Base-by-base conservation (phyloP, 2,329 filamentous ascomycete genomes). In the Fusarium poae region DNA sequence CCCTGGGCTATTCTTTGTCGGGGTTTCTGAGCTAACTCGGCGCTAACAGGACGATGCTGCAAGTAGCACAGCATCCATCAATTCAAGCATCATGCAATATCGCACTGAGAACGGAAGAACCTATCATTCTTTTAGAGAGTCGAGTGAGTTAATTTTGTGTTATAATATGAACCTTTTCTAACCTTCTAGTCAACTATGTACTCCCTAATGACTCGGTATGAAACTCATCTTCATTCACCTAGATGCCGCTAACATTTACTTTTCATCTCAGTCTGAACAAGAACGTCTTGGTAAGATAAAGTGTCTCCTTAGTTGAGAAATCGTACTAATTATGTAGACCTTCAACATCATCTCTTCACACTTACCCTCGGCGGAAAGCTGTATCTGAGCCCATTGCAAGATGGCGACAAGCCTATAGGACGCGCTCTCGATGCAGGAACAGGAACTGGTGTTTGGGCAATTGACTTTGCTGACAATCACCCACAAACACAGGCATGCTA, bases 361-460 rank as follows among this genome's bases (percentile, higher is more conserved):
- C 64, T 81, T 15, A 80, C 78, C 0, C 70, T 79, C 18, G 73
- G 75, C 1, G 72, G 74, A 13, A 76, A 75, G 42, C 71, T 80
- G 0, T 75, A 68, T 37, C 40, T 74, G 0, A 70, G 68, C 3
- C 80, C 80, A 0, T 68, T 5, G 70, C 59, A 9, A 60, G 57
- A 39, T 7, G 16, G 20, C 13, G 61, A 74, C 6, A 72, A 50
- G 16, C 71, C 68, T 2, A 46, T 77, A 13, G 50, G 62, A 8
- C 76, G 74, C 6, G 75, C 81, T 10, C 75, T 86, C 2, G 84
- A 86, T 71, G 71, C 83, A 27, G 83, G 83, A n/a, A 84, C 82
- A 3, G 83, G 83, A 0, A 85, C 83, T 4, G 83, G 83, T 20
- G 74, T 78, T 11, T 82, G 81, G 80, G 78, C 79, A 6, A 80